phyloP scores from a whole-genome alignment of 768 basidiomycete species.

The Suillus spraguei region DNA sequence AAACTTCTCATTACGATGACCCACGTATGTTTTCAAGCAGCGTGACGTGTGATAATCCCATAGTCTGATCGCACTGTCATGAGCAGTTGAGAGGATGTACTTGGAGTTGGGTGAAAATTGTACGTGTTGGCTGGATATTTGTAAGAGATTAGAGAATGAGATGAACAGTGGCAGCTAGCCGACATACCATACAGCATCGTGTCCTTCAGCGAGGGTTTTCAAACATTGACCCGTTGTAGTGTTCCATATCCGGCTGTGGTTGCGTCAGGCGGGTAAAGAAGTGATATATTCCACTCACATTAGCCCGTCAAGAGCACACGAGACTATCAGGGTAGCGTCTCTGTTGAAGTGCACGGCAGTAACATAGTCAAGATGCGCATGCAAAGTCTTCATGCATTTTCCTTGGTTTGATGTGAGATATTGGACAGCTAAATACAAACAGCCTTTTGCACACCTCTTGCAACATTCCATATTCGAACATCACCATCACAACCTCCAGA shows the following conservation, averaged over 20 bases:
- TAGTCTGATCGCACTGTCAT: constrained; percentile 89
- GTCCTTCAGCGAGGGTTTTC: constrained; percentile 92
- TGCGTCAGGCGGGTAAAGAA: constrained; percentile 3
- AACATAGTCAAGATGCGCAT: constrained; percentile 94
- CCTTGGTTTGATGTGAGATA: constrained; percentile 44
- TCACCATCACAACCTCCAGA: constrained; percentile 94
- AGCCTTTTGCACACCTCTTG: constrained; percentile 57
- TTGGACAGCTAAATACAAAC: background rate
- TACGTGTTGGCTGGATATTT: constrained; percentile 70
- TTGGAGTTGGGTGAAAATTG: constrained; percentile 96
- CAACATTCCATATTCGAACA: constrained; percentile 90
- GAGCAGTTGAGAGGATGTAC: constrained; percentile 91
- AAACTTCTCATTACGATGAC: constrained; percentile 82
- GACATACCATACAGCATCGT: constrained; percentile 77
- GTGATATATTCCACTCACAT: constrained; percentile 60
- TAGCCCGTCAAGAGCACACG: constrained; percentile 89
- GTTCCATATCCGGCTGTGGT: constrained; percentile 90
- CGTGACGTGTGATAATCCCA: constrained; percentile 95
- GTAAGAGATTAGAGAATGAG: constrained; percentile 2
- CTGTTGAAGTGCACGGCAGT: constrained; percentile 93
- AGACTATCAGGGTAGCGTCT: constrained; percentile 90
- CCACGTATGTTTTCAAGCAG: constrained; percentile 87
- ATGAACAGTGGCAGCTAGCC: background rate
- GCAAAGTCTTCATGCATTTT: constrained; percentile 81
- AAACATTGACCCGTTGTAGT: constrained; percentile 91